phyloP scores from a whole-genome alignment of 495 filamentous ascomycete genomes.

The Oleoguttula mirabilis region DNA sequence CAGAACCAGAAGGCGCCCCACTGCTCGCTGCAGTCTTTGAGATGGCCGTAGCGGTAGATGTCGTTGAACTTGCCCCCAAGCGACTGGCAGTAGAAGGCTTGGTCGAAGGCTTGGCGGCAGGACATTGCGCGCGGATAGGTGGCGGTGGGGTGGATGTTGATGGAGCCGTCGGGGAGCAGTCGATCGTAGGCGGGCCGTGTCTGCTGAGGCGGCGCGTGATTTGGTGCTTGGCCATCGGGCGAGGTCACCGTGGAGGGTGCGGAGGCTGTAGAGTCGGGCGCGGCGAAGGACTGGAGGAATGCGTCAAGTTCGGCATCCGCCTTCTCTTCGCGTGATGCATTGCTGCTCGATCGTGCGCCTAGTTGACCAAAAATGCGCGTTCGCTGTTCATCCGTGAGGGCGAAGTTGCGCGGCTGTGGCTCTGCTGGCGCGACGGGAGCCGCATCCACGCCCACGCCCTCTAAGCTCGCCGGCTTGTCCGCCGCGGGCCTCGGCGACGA shows the following conservation, averaged over 20 bases:
- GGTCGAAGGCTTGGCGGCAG: slow-evolving; percentile 82
- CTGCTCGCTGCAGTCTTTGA: slow-evolving; percentile 62
- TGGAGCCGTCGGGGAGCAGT: slow-evolving; percentile 11
- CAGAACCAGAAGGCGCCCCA: slow-evolving; percentile 94
- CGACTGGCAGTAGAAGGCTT: slow-evolving; percentile 89
- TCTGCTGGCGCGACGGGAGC: slow-evolving; percentile 3
- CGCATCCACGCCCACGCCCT: background rate
- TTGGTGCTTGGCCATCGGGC: slow-evolving; percentile 10
- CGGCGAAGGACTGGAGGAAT: slow-evolving; percentile 42
- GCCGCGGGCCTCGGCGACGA: slow-evolving; percentile 12
- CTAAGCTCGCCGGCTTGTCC: background rate
- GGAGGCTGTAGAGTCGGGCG: slow-evolving; percentile 24
- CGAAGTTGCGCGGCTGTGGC: slow-evolving; percentile 12
- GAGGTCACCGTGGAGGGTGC: slow-evolving; percentile 10
- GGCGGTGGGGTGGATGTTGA: slow-evolving; percentile 44
- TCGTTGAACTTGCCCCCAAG: slow-evolving; percentile 77
- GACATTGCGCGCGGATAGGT: slow-evolving; percentile 71
- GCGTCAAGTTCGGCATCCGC: slow-evolving; percentile 51
- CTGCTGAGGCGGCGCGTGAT: background rate
- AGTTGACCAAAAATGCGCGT: slow-evolving; percentile 11
- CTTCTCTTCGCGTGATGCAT: slow-evolving; percentile 39
- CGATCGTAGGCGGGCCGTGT: slow-evolving; percentile 3
- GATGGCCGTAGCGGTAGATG: slow-evolving; percentile 70
- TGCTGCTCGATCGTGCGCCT: background rate
- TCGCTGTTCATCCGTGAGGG: slow-evolving; percentile 11